Conservation (phyloP, 768 basidiomycete genomes). For the Amylocystis lapponica region DNA sequence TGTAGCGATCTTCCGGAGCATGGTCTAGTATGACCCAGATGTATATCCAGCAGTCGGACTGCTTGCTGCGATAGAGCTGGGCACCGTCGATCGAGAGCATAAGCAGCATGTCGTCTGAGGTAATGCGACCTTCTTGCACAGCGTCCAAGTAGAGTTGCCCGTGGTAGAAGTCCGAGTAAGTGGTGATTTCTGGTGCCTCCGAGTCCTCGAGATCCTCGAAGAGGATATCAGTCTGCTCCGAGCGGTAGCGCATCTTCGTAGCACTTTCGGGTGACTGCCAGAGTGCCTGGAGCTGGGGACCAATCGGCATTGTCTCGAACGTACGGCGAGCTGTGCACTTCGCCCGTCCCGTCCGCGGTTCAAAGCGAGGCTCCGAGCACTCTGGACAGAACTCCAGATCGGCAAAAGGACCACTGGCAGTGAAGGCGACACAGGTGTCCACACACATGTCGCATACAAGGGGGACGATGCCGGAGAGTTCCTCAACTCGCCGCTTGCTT, state of each 20-base stretch:
- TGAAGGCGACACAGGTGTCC: too few species aligned
- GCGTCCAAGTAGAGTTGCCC: slow-evolving; percentile 22
- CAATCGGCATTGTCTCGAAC: slow-evolving; percentile 34
- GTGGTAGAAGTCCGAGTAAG: slow-evolving; percentile 22
- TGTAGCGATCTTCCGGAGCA: slow-evolving; percentile 22
- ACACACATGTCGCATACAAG: too few species aligned
- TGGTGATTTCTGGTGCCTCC: slow-evolving; percentile 11
- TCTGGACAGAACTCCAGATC: too few species aligned
- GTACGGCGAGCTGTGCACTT: slow-evolving; percentile 28
- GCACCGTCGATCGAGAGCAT: slow-evolving; percentile 24
- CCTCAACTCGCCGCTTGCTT: too few species aligned
- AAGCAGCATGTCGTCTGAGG: slow-evolving; percentile 20
- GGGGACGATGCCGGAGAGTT: too few species aligned
- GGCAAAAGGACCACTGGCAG: too few species aligned
- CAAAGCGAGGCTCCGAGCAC: too few species aligned
- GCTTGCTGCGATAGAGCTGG: slow-evolving; percentile 25
- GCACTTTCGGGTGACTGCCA: slow-evolving; percentile 9
- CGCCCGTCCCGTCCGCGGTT: too few species aligned
- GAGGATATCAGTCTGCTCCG: not conserved
- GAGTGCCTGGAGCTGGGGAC: slow-evolving; percentile 39
- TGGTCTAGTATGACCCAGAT: slow-evolving; percentile 24
- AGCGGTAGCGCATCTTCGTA: not conserved
- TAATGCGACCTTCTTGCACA: slow-evolving; percentile 11
- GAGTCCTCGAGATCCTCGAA: not conserved
- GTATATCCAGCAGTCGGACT: slow-evolving; percentile 30